phyloP scores from a whole-genome alignment of 108 stramenopile genomes.

The Fragilariopsis cylindrus region DNA sequence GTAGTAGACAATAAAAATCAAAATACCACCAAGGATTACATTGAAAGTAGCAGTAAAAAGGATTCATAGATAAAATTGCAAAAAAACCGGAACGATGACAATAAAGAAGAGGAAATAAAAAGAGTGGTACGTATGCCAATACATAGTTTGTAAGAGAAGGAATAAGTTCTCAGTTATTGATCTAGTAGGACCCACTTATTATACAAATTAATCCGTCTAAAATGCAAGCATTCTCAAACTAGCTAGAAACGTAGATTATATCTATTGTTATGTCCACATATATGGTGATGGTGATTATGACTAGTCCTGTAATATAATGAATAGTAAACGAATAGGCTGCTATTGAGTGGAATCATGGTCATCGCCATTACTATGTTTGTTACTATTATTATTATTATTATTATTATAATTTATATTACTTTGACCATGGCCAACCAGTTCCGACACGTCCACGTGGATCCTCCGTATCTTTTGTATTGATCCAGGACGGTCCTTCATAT shows the following conservation, averaged over 20 bases:
- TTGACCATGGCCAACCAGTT: constrained; percentile 71
- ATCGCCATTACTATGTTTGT: no score
- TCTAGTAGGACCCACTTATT: no score
- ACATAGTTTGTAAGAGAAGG: no score
- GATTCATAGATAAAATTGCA: background rate
- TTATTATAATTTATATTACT: constrained; percentile 13
- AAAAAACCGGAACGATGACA: no score
- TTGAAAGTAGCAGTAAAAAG: background rate
- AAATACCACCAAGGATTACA: background rate
- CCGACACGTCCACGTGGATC: constrained; percentile 78
- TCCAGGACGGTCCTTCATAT: constrained; percentile 65
- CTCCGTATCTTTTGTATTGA: constrained; percentile 70
- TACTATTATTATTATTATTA: background rate
- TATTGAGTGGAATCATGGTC: background rate
- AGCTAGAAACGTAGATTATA: no score
- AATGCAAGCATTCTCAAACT: no score
- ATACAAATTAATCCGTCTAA: no score
- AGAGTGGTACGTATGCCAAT: no score
- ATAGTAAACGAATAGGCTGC: background rate
- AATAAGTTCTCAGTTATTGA: no score
- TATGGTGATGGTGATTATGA: no score
- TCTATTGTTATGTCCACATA: no score
- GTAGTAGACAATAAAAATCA: background rate
- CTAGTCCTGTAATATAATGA: background rate
- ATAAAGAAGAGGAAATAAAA: no score